Evolutionary conservation across 345 rosid species (phyloP).

Genomic region (Salix brachista): DNA sequence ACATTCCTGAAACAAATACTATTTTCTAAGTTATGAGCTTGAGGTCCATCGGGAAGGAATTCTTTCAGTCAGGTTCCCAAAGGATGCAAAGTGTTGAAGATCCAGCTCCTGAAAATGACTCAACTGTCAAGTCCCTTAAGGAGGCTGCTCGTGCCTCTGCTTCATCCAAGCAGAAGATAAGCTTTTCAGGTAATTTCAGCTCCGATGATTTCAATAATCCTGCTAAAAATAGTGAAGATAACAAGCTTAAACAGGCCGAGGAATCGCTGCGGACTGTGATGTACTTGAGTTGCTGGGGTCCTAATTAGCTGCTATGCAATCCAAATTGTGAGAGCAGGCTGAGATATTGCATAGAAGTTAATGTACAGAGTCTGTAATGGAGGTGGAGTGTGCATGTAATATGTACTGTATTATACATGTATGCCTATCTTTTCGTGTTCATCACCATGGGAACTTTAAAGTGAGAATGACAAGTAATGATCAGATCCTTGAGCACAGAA

Average conservation of each 20-base stretch:
- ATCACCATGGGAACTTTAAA: background rate
- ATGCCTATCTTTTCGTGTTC: background rate
- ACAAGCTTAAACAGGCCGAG: conserved; percentile 32
- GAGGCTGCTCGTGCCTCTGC: background rate
- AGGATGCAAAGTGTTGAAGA: conserved; percentile 20
- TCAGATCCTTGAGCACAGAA: background rate
- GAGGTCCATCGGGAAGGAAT: conserved; percentile 24
- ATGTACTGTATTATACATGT: background rate
- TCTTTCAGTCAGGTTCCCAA: conserved; percentile 16
- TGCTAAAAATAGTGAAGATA: conserved; percentile 1
- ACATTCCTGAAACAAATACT: background rate
- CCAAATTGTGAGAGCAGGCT: background rate
- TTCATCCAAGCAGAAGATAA: conserved; percentile 23
- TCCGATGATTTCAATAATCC: background rate
- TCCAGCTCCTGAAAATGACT: conserved; percentile 13
- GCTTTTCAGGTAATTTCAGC: conserved; percentile 13
- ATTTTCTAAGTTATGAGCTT: conserved; percentile 13
- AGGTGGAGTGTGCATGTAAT: background rate
- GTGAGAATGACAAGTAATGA: background rate
- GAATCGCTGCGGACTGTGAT: conserved; percentile 44
- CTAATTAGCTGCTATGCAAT: conserved; percentile 13
- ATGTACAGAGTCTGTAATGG: background rate
- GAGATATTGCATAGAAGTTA: background rate
- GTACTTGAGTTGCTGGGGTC: conserved; percentile 44
- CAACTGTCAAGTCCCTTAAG: background rate